phyloP scores from a whole-genome alignment of 768 basidiomycete genomes.

The Pholiota microspora region DNA sequence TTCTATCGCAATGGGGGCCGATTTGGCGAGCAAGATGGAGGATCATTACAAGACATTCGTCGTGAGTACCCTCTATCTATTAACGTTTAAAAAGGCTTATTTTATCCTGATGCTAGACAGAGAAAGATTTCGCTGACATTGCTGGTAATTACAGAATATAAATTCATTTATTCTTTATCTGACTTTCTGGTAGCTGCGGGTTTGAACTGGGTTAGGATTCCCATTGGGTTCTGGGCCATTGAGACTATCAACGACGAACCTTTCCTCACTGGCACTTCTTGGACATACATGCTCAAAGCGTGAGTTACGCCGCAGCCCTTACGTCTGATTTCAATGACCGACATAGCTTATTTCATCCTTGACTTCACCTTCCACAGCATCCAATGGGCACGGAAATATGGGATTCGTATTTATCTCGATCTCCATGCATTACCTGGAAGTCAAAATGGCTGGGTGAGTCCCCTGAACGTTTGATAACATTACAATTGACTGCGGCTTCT shows the following conservation, averaged over 20 bases:
- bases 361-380: conserved; percentile 58
- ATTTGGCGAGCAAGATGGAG: conserved; percentile 66
- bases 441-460: conserved; percentile 76
- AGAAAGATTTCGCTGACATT: conserved; percentile 34
- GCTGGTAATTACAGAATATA: conserved; percentile 23
- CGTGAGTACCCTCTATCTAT: too few species aligned
- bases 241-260: conserved; percentile 76
- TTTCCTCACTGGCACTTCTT: conserved; percentile 73
- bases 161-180: conserved; percentile 46
- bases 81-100: too few species aligned
- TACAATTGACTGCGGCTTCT: conserved; percentile 11
- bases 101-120: conserved; percentile 31
- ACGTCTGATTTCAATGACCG: conserved; percentile 13
- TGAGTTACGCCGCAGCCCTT: conserved; percentile 15
- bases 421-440: conserved; percentile 69
- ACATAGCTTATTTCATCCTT: neutral
- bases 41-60: conserved; percentile 86
- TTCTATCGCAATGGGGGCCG: conserved; percentile 61
- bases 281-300: conserved; percentile 61
- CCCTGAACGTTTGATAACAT: conserved; percentile 5
- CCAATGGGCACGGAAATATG: conserved; percentile 91
- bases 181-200: conserved; percentile 60
- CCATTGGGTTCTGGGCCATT: conserved; percentile 87
- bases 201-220: conserved; percentile 84
- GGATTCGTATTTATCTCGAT: conserved; percentile 85